Percentiles rank a stretch among this genome's conserved stretches.
Conservation (phyloP, 495 filamentous ascomycete species). For the Neurospora sp. region DNA sequence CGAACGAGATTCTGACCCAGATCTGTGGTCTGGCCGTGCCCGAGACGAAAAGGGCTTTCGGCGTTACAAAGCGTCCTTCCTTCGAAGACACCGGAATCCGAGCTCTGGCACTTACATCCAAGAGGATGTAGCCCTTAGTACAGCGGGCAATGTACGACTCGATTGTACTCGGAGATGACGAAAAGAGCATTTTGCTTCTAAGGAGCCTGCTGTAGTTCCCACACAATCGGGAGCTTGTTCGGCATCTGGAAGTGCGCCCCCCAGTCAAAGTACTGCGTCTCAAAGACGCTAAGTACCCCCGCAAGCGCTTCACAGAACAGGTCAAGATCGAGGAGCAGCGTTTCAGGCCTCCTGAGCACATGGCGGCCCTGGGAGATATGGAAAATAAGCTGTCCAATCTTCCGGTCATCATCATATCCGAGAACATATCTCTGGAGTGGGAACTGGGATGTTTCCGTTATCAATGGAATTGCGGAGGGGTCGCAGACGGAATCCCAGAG, state of each 20-base stretch:
- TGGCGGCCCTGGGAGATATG: too few relatives aligned
- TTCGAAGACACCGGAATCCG: too few relatives aligned
- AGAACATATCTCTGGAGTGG: too few relatives aligned
- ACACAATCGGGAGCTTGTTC: neutral
- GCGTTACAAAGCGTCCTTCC: too few relatives aligned
- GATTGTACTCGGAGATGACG: neutral
- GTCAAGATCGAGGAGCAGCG: slow-evolving; percentile 99
- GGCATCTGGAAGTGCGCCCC: neutral
- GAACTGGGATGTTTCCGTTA: too few relatives aligned
- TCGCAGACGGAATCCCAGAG: too few relatives aligned
- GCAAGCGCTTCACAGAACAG: slow-evolving; percentile 99
- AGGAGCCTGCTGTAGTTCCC: neutral
- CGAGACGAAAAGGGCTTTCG: too few relatives aligned
- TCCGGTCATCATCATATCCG: too few relatives aligned
- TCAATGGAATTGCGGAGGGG: too few relatives aligned
- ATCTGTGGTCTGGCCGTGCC: too few relatives aligned
- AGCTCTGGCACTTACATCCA: neutral
- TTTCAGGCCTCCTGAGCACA: slow-evolving; percentile 50
- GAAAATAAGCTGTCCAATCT: too few relatives aligned
- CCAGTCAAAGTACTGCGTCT: neutral
- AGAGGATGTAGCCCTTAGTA: neutral
- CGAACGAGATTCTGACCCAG: too few relatives aligned
- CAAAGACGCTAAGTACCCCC: slow-evolving; percentile 9
- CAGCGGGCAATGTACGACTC: neutral
- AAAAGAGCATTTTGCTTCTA: neutral